These are phyloP conservation scores for Monoraphidium neglectum DNA, from an alignment of 139 green algal species.

Conservation along the genomic window DNA sequence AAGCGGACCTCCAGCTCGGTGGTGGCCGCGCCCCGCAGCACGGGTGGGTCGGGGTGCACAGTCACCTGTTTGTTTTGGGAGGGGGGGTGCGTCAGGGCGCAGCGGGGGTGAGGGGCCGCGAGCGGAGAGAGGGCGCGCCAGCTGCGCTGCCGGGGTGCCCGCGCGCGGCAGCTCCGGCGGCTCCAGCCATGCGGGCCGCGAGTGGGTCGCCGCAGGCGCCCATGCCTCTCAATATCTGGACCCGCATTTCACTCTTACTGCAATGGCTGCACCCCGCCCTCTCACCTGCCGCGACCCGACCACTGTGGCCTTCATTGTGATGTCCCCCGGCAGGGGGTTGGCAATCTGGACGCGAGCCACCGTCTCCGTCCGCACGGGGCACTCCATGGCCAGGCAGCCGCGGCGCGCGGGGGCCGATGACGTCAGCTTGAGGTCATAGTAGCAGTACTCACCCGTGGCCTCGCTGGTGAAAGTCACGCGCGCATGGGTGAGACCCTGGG, in stretches of 20 bases:
- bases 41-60: slow-evolving; percentile 22
- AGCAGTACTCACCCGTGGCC: slow-evolving; percentile 69
- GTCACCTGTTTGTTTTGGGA: slow-evolving; percentile 25
- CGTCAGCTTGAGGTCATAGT: slow-evolving; percentile 71
- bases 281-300: slow-evolving; percentile 44
- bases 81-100: no score
- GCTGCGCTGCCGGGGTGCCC: no score
- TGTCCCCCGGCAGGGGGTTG: slow-evolving; percentile 68
- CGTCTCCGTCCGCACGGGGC: slow-evolving; percentile 61
- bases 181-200: no score
- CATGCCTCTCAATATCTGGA: no score
- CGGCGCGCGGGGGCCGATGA: slow-evolving; percentile 37
- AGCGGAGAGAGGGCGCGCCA: no score
- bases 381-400: slow-evolving; percentile 59
- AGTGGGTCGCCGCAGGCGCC: no score
- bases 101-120: no score
- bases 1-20: slow-evolving; percentile 55
- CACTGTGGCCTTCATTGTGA: slow-evolving; percentile 43
- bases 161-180: no score
- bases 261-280: no score
- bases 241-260: no score
- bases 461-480: slow-evolving; percentile 81
- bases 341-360: slow-evolving; percentile 40
- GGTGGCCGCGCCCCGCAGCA: slow-evolving; percentile 37
- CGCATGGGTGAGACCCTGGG: slow-evolving; percentile 25